Evolutionary conservation across 2,329 filamentous ascomycete genomes (phyloP), one percentile per base, ranked within the genome.

Genomic region (Fusarium sp.): DNA sequence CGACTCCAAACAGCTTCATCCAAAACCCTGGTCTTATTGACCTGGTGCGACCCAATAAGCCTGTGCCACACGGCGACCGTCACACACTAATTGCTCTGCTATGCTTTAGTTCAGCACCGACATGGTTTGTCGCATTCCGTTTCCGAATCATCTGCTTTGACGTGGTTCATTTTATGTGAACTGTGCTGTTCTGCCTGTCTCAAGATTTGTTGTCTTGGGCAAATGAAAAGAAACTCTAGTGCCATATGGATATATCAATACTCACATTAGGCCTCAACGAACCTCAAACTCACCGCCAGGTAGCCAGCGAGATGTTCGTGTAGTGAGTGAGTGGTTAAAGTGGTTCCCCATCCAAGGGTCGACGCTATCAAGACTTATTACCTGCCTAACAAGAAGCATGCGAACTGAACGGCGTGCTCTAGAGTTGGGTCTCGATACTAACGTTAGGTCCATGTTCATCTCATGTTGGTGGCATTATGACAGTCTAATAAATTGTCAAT

Each of bases 41-140:
- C 44, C 65, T 59, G 58, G 54, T 57, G 62, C 65, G 62, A 72
- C 66, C 73, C 73, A 75, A 75, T 75, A 65, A 75, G 71, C 73
- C 73, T 54, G 60, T 73, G 73, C 73, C 73, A 75, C 73, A 75
- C 67, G 61, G 64, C 62, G 55, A 62, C 46, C 48, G 56, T 65
- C 59, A 65, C 62, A 66, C 68, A 66, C 66, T 73, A 69, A 68
- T 49, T 59, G 37, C 37, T 54, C 54, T 61, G 46, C 42, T 59
- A 44, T 60, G 39, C 48, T 65, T 51, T 65, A 65, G 62, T 48
- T 49, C n/a, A 30, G 45, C 49, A 50, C 65, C 49, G 25, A 48
- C 60, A 62, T 62, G 45, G 62, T 53, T 43, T 58, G 53, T 56
- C 50, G 25, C 52, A 46, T 65, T 70, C 58, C 57, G 19, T 50